A percentile compares a stretch with the other conserved stretches of the same genome.
phyloP scores from a whole-genome alignment of 1,284 basidiomycete genomes.

The Schizophyllum commune region DNA sequence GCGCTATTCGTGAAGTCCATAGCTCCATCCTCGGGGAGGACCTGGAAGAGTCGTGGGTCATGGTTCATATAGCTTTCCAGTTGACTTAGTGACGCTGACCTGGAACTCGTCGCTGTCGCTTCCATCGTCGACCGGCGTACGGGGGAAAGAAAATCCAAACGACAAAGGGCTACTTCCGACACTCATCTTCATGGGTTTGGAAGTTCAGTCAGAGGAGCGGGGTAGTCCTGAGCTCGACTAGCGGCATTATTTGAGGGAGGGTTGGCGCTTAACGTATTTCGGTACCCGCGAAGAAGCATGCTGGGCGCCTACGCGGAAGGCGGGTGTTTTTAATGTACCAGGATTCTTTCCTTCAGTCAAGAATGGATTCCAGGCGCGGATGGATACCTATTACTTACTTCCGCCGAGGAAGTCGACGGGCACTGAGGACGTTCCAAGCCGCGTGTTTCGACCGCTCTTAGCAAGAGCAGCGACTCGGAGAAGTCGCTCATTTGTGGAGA shows the following conservation, averaged over 20 bases:
- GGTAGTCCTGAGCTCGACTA: background rate
- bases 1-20: background rate
- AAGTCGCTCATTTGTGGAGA: no score
- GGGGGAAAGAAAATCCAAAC: background rate
- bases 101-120: background rate
- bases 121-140: background rate
- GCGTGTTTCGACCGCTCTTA: no score
- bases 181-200: background rate
- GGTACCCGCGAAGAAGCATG: background rate
- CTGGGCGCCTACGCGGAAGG: no score
- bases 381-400: no score
- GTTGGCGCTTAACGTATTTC: background rate
- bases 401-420: no score
- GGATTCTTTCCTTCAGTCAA: no score
- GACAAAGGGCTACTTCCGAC: background rate
- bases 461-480: no score
- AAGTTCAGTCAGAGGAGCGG: background rate
- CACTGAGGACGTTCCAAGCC: no score
- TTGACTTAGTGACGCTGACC: no score
- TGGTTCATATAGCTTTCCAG: no score
- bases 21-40: background rate
- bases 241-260: background rate
- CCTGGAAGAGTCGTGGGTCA: background rate
- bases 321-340: no score
- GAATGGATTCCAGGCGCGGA: no score